These are phyloP conservation scores for Fusarium vanettenii DNA, from an alignment of 2,329 filamentous ascomycete species.

Conservation along the genomic window DNA sequence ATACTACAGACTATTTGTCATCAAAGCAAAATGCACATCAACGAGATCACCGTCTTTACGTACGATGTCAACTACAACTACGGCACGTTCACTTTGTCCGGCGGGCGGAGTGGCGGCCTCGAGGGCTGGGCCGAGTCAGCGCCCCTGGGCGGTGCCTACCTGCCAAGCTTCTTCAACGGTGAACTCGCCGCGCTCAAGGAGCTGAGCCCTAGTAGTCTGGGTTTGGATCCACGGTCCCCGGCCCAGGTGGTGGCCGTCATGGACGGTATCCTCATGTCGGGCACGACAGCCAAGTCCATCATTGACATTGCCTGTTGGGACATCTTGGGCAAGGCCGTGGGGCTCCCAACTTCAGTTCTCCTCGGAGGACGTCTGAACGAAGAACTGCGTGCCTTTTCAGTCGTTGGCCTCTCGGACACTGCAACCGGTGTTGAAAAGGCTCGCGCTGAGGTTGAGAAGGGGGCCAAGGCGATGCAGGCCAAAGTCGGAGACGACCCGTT, in stretches of 20 bases:
- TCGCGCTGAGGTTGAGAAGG: background rate
- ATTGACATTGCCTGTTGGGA: background rate
- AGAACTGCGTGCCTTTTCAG: background rate
- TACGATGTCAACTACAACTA: background rate
- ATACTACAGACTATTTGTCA: background rate
- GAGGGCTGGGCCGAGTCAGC: background rate
- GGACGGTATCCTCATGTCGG: background rate
- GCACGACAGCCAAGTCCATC: background rate
- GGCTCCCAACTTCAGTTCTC: background rate
- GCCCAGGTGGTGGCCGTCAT: background rate
- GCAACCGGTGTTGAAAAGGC: background rate
- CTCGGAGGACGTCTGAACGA: background rate
- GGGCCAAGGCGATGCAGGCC: conserved; percentile 6
- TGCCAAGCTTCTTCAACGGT: background rate
- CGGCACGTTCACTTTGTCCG: background rate
- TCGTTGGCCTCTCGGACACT: background rate
- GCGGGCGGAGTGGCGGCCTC: background rate
- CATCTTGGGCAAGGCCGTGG: background rate
- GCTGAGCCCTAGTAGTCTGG: background rate
- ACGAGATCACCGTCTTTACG: background rate
- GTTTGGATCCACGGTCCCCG: background rate
- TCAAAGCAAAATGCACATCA: background rate
- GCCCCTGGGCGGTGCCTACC: background rate
- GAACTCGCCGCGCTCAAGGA: background rate
- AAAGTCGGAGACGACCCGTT: conserved; percentile 9